phyloP scores from a whole-genome alignment of 129 eudicot species.

The Pseudognaphalium luteoalbum region DNA sequence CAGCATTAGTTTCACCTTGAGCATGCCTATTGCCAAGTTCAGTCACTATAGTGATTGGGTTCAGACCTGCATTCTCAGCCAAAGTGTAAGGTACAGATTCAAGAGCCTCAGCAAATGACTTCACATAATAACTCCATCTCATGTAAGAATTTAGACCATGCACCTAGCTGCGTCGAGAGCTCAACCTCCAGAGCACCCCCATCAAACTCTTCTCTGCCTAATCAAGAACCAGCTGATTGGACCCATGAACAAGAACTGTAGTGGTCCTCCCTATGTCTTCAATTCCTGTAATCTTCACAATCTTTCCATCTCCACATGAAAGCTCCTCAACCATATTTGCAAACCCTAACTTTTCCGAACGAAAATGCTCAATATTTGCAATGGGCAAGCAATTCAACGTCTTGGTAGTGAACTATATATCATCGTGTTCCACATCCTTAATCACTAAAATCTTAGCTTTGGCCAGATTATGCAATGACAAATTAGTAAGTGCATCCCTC shows the following conservation, averaged over 20 bases:
- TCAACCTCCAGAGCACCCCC: constrained; percentile 4
- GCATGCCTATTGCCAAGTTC: constrained; percentile 1
- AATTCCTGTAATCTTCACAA: background rate
- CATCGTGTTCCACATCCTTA: background rate
- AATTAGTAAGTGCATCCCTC: background rate
- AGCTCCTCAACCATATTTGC: constrained; percentile 9
- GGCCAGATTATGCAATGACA: background rate
- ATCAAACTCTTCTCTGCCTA: constrained; percentile 6
- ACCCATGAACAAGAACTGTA: background rate
- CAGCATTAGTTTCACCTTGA: background rate
- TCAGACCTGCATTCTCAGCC: constrained; percentile 9
- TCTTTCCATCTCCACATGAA: constrained; percentile 6
- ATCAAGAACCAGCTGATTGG: background rate
- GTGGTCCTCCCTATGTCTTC: background rate
- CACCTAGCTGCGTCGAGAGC: background rate
- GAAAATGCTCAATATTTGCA: constrained; percentile 1
- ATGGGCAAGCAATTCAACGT: background rate
- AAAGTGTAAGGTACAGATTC: background rate
- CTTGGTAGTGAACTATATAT: constrained; percentile 2
- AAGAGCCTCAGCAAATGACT: background rate
- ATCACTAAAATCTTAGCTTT: background rate
- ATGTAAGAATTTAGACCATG: background rate
- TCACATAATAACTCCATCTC: constrained; percentile 5
- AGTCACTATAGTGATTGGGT: background rate
- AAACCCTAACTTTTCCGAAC: background rate